Percentiles rank a stretch among this genome's conserved stretches.
Evolutionary conservation across 768 basidiomycete genomes (phyloP).

Genomic region (Russula griseocarnosa): DNA sequence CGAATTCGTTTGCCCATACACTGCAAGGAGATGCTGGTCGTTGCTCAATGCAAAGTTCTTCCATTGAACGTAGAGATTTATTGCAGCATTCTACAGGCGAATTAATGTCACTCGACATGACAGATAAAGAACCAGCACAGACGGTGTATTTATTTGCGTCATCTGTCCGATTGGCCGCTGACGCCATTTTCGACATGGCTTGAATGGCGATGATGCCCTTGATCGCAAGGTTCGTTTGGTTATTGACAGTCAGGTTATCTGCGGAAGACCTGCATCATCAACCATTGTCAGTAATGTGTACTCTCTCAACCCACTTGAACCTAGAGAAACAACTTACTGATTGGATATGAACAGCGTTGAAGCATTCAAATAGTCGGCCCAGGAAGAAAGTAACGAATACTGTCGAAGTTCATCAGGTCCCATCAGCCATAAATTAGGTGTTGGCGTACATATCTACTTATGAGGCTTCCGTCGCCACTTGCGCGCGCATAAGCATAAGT

Average conservation of each 20-base stretch:
- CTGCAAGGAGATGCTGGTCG: conserved; percentile 9
- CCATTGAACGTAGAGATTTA: conserved; percentile 10
- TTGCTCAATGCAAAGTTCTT: background rate
- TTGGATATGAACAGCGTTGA: conserved; percentile 49
- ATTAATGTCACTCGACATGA: background rate
- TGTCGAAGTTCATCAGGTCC: conserved; percentile 5
- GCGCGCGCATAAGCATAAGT: conserved; percentile 32
- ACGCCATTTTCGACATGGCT: conserved; percentile 56
- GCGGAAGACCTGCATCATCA: conserved; percentile 15
- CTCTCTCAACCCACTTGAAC: conserved; percentile 44
- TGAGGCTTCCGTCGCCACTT: conserved; percentile 30
- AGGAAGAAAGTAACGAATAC: conserved; percentile 34
- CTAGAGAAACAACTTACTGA: conserved; percentile 49
- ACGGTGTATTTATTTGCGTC: conserved; percentile 32
- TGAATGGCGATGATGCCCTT: conserved; percentile 67
- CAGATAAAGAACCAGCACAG: conserved; percentile 9
- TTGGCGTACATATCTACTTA: conserved; percentile 28
- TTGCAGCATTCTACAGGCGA: background rate
- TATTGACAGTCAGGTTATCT: conserved; percentile 33
- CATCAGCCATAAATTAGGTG: too few relatives aligned
- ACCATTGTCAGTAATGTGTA: conserved; percentile 26
- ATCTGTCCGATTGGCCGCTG: conserved; percentile 24
- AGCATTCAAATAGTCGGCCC: conserved; percentile 33
- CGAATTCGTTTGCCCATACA: conserved; percentile 31
- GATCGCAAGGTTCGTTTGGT: conserved; percentile 62